Conservation (phyloP, 495 filamentous ascomycete genomes). For the Neurospora sp. region DNA sequence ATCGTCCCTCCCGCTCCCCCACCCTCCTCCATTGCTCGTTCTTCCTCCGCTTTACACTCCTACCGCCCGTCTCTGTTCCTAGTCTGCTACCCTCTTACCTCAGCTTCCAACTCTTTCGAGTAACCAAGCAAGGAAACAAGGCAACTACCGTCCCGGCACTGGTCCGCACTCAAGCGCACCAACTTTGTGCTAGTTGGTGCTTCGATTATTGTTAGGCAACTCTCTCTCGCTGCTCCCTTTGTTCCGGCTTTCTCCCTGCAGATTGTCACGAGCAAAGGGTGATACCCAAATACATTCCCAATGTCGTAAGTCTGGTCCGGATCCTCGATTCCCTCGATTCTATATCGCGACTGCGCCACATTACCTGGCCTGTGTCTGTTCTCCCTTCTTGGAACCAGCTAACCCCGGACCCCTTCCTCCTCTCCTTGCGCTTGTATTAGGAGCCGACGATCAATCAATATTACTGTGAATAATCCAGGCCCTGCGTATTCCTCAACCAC, state of each 20-base stretch:
- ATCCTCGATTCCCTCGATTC: neutral
- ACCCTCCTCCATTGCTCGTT: neutral
- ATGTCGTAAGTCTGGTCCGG: constrained; percentile 36
- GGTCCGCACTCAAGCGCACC: neutral
- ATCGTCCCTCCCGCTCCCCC: neutral
- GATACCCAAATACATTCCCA: constrained; percentile 27
- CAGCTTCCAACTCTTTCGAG: neutral
- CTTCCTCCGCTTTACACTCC: neutral
- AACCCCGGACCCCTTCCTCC: constrained; percentile 10
- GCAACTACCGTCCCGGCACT: neutral
- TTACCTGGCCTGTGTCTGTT: neutral
- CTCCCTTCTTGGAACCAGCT: constrained; percentile 4
- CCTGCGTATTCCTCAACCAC: constrained; percentile 5
- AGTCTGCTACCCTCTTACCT: neutral
- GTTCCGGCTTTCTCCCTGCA: constrained; percentile 27
- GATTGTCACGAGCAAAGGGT: constrained; percentile 34
- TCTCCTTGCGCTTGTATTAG: constrained; percentile 9
- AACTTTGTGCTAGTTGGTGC: neutral
- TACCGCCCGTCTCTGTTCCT: neutral
- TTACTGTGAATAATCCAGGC: constrained; percentile 36
- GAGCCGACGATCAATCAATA: constrained; percentile 43
- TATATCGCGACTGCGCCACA: constrained; percentile 3
- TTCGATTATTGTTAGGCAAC: neutral
- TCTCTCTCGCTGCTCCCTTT: constrained; percentile 13
- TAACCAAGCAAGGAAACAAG: neutral